phyloP scores from a whole-genome alignment of 2,329 filamentous ascomycete genomes.

The Ilyonectria robusta region DNA sequence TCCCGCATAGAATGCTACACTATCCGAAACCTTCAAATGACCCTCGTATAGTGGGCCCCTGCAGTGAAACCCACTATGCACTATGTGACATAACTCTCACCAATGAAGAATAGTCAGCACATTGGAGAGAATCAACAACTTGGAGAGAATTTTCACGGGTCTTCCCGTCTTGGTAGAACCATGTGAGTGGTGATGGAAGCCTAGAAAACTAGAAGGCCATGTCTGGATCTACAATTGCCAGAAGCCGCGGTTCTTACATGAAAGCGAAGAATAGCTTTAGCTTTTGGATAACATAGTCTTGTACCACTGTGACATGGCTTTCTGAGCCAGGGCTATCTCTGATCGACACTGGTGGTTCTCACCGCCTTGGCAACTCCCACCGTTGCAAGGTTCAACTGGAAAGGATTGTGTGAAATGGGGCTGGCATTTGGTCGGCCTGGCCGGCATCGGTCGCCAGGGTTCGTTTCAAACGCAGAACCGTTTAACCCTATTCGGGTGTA shows the following conservation, averaged over 20 bases:
- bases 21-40: background rate
- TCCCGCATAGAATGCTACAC: no score
- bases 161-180: background rate
- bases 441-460: background rate
- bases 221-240: no score
- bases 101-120: no score
- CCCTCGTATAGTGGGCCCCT: conserved; percentile 1
- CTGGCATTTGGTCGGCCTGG: background rate
- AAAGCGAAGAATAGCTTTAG: background rate
- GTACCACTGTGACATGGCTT: background rate
- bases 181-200: background rate
- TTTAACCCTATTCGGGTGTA: background rate
- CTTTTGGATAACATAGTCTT: background rate
- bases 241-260: background rate
- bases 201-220: background rate
- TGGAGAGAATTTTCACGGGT: background rate
- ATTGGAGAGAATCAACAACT: background rate
- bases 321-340: background rate
- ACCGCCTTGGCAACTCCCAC: background rate
- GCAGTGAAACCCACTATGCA: background rate
- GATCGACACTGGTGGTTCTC: background rate
- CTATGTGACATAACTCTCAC: background rate
- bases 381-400: background rate
- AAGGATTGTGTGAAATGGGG: background rate
- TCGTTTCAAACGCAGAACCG: background rate